These are phyloP conservation scores for Ophiostoma himal-ulmi DNA, from an alignment of 2,329 filamentous ascomycete genomes.

Conservation along the genomic window DNA sequence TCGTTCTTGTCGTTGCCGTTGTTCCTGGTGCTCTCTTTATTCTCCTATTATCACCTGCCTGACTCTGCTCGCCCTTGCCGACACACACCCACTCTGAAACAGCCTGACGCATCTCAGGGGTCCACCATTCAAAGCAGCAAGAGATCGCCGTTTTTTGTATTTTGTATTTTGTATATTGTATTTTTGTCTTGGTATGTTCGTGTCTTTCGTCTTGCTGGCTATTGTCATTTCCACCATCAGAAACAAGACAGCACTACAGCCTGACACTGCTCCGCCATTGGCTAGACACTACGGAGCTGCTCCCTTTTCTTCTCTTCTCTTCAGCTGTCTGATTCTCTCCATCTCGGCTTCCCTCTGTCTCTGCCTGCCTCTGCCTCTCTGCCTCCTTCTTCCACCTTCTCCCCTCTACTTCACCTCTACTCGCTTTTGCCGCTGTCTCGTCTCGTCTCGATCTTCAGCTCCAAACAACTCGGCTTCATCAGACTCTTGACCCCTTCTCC, in stretches of 20 bases:
- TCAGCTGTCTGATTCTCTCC: background rate
- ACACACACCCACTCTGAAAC: slow-evolving; percentile 34
- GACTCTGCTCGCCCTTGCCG: slow-evolving; percentile 19
- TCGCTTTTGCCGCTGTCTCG: background rate
- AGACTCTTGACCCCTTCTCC: background rate
- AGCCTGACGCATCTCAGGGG: slow-evolving; percentile 35
- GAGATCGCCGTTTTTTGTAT: slow-evolving; percentile 16
- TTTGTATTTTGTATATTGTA: background rate
- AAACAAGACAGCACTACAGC: background rate
- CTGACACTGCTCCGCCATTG: slow-evolving; percentile 4
- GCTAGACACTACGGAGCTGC: background rate
- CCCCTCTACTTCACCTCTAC: background rate
- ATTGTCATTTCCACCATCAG: slow-evolving; percentile 5
- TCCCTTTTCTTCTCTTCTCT: background rate
- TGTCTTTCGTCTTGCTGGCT: background rate
- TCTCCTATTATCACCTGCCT: background rate
- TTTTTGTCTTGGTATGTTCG: background rate
- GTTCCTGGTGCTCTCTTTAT: background rate
- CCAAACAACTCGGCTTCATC: background rate
- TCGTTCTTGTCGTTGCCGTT: background rate
- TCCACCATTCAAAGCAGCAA: slow-evolving; percentile 13
- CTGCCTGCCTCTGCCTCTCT: background rate
- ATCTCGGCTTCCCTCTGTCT: background rate
- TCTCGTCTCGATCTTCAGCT: slow-evolving; percentile 7
- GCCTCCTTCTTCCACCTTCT: background rate